Base-by-base conservation (phyloP, 2,329 filamentous ascomycete species). In the Colletotrichum orchidophilum region DNA sequence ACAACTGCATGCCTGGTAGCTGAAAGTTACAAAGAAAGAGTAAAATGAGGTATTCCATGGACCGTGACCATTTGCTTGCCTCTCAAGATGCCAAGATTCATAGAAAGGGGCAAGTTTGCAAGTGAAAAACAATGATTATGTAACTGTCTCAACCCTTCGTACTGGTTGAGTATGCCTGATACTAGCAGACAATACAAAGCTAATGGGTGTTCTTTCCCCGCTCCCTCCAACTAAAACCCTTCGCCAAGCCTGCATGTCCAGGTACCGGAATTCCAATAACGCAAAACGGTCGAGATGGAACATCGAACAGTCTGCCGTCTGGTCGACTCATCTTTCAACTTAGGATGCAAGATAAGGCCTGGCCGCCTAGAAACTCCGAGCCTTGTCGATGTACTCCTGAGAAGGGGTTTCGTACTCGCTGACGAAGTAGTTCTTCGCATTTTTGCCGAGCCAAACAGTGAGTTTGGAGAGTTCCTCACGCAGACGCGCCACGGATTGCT, bases 381-480 rank as follows among this genome's bases (percentile, higher is more conserved):
- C 90, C 80, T 90, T 92, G 74, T 94, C 92, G 66, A 92, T 85
- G 77, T 95, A 95, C 66, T 93, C 91, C 74, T 90, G 86, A 13
- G 87, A 87, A 0, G 93, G 92, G 31, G 89, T 91, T 82, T 94
- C 93, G 78, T 96, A 96, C 76, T 92, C 88, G 69, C 84, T 89
- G 70, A 91, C 87, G 78, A 99, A 97, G 82, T 96, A 97, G 27
- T 88, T 88, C 68, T 90, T 87, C 15, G 92, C 90, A 77, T 96
- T 91, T 75, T 92, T 93, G 70, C 92, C 89, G 66, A 99, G 86
- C 94, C 95, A 99, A 64, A 90, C 87, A 12, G 92, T 94, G 81
- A 99, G 92, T 81, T 95, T 96, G 75, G 90, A 88, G 18, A 99
- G 87, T 80, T 99, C 96, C 77, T 98, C 94, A 13, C 95, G 92